A percentile compares a stretch with the other conserved stretches of the same genome.
phyloP scores from a whole-genome alignment of 2,329 filamentous ascomycete genomes.

The Colletotrichum gigasporum region DNA sequence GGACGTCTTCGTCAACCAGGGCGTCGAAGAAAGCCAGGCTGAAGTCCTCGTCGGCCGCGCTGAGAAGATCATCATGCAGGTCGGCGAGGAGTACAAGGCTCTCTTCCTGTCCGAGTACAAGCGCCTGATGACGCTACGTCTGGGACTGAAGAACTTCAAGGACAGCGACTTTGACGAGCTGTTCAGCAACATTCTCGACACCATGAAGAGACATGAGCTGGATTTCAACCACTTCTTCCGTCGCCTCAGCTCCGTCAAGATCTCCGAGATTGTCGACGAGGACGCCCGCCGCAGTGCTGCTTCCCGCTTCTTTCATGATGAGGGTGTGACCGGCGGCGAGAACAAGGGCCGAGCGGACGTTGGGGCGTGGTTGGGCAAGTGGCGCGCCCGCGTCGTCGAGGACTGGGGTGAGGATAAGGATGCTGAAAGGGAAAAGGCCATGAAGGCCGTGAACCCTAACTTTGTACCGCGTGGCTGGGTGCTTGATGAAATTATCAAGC shows the following conservation, averaged over 20 bases:
- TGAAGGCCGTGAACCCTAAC: slow-evolving; percentile 91
- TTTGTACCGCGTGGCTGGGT: slow-evolving; percentile 94
- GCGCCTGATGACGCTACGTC: slow-evolving; percentile 78
- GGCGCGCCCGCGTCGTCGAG: slow-evolving; percentile 75
- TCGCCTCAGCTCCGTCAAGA: slow-evolving; percentile 71
- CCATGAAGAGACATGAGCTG: slow-evolving; percentile 81
- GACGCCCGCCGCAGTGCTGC: slow-evolving; percentile 72
- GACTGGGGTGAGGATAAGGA: slow-evolving; percentile 77
- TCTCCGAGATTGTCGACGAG: slow-evolving; percentile 72
- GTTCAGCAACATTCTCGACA: slow-evolving; percentile 85
- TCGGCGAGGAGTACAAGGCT: slow-evolving; percentile 87
- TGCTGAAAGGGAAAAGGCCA: slow-evolving; percentile 71
- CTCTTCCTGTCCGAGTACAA: slow-evolving; percentile 93
- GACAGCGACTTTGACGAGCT: slow-evolving; percentile 81
- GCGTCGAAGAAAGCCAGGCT: slow-evolving; percentile 74
- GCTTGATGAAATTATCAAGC: slow-evolving; percentile 89
- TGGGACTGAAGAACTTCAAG: slow-evolving; percentile 78
- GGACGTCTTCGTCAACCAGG: slow-evolving; percentile 74
- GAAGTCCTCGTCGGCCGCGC: slow-evolving; percentile 79
- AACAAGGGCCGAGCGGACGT: slow-evolving; percentile 73
- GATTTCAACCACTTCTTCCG: slow-evolving; percentile 98
- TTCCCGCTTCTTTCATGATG: slow-evolving; percentile 80
- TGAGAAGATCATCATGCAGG: slow-evolving; percentile 82
- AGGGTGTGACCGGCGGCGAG: slow-evolving; percentile 72
- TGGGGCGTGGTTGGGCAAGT: slow-evolving; percentile 82